Percentiles rank a stretch among this genome's conserved stretches.
These are phyloP conservation scores for Aspergillus ochraceus DNA, from an alignment of 2,329 filamentous ascomycete species.

Conservation along the genomic window DNA sequence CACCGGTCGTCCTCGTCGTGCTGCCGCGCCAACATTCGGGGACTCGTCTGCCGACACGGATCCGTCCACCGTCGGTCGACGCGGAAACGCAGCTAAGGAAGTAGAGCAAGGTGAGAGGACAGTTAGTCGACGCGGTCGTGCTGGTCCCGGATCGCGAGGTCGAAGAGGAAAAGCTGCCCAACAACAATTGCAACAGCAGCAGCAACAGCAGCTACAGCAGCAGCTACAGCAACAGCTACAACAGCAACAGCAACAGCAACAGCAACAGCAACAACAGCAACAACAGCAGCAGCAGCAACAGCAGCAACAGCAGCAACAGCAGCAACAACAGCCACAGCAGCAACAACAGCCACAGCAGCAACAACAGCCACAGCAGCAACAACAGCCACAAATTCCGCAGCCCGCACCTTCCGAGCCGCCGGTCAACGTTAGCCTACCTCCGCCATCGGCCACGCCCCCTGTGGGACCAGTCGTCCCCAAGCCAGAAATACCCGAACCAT, in stretches of 20 bases:
- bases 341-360: constrained; percentile 18
- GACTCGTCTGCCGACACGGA: constrained; percentile 36
- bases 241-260: constrained; percentile 4
- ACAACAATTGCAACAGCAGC: constrained; percentile 24
- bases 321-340: constrained; percentile 17
- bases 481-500: constrained; percentile 24
- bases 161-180: constrained; percentile 36
- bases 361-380: constrained; percentile 16
- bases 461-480: constrained; percentile 26
- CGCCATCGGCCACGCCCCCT: constrained; percentile 13
- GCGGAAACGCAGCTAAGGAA: constrained; percentile 35
- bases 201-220: constrained; percentile 14
- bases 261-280: constrained; percentile 9
- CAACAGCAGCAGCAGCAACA: constrained; percentile 19
- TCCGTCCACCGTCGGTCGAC: constrained; percentile 29
- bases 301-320: constrained; percentile 17
- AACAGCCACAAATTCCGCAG: constrained; percentile 19
- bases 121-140: constrained; percentile 33
- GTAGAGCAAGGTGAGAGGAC: constrained; percentile 38
- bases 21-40: constrained; percentile 52
- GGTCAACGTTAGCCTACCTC: not conserved
- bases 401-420: constrained; percentile 13
- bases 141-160: constrained; percentile 33
- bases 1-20: constrained; percentile 50
- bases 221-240: constrained; percentile 18